These are phyloP conservation scores for Leucosporidium creatinivorum DNA, from an alignment of 768 basidiomycete genomes.

Conservation along the genomic window DNA sequence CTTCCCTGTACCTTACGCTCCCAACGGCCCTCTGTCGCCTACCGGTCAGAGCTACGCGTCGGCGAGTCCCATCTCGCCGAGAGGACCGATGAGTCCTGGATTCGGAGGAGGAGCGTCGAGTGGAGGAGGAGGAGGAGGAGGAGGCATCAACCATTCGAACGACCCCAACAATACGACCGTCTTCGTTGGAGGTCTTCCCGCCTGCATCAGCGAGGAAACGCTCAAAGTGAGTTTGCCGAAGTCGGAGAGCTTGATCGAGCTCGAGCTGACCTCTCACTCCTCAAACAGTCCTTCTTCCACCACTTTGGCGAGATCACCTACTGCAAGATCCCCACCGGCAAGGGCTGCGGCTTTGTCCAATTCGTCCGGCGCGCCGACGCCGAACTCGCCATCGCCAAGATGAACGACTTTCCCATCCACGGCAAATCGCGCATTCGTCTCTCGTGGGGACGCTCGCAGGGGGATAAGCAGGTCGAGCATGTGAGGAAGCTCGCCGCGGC, in stretches of 20 bases:
- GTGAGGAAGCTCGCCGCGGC: constrained; percentile 36
- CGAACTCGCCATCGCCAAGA: constrained; percentile 80
- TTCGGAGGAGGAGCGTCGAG: neutral
- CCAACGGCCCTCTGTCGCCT: constrained; percentile 3
- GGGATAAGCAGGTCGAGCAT: constrained; percentile 39
- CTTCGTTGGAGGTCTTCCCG: constrained; percentile 84
- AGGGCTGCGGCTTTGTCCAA: constrained; percentile 93
- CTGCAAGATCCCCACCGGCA: constrained; percentile 92
- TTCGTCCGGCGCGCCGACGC: constrained; percentile 87
- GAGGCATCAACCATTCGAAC: neutral
- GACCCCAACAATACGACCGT: constrained; percentile 94
- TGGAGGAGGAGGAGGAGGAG: neutral
- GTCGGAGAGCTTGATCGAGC: neutral
- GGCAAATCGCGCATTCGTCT: constrained; percentile 74
- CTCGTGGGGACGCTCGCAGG: constrained; percentile 85
- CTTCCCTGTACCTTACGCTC: constrained; percentile 2
- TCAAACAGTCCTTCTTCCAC: constrained; percentile 35
- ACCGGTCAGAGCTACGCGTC: neutral
- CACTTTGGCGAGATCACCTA: constrained; percentile 39
- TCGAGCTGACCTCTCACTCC: constrained; percentile 17
- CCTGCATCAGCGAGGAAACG: constrained; percentile 83
- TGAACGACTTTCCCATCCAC: constrained; percentile 93
- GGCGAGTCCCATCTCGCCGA: no score
- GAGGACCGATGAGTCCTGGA: constrained; percentile 3
- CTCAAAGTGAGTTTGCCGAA: constrained; percentile 51